Evolutionary conservation across 1,284 basidiomycete species (phyloP).

Genomic region (Porodaedalea pini): DNA sequence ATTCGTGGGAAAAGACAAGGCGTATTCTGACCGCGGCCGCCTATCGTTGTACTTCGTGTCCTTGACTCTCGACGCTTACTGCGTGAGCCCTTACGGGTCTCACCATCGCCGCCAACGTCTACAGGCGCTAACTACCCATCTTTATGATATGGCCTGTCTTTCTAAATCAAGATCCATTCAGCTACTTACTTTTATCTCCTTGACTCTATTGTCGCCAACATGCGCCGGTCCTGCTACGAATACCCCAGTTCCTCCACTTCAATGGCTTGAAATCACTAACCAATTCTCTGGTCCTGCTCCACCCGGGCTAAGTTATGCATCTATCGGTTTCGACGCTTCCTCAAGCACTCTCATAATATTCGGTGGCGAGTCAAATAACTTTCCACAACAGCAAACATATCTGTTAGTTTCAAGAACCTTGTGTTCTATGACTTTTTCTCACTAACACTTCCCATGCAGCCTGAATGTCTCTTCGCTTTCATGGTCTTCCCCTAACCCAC

Average conservation of each 20-base stretch:
- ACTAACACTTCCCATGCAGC: constrained; percentile 32
- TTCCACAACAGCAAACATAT: constrained; percentile 62
- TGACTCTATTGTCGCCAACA: constrained; percentile 29
- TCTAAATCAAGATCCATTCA: not conserved
- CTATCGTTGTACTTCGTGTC: not conserved
- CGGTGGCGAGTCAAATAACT: constrained; percentile 67
- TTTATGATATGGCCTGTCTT: not conserved
- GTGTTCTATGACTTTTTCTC: not conserved
- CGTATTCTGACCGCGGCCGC: not conserved
- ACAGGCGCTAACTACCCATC: not conserved
- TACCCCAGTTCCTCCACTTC: constrained; percentile 43
- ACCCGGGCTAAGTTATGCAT: constrained; percentile 65
- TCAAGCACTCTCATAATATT: constrained; percentile 64
- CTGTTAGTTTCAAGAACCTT: constrained; percentile 42
- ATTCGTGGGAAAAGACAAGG: not conserved
- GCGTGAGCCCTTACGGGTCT: constrained; percentile 1
- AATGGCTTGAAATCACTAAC: constrained; percentile 70
- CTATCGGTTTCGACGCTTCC: constrained; percentile 50
- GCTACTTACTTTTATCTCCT: constrained; percentile 31
- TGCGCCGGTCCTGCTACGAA: constrained; percentile 33
- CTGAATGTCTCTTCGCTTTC: constrained; percentile 54
- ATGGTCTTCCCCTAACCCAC: constrained; percentile 58
- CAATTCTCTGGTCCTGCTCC: constrained; percentile 51
- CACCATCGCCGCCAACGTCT: constrained; percentile 4
- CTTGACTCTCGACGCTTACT: not conserved